A percentile compares a stretch with the other conserved stretches of the same genome.
These are phyloP conservation scores for Pleurotus tuber-regium DNA, from an alignment of 768 basidiomycete species.

Conservation along the genomic window DNA sequence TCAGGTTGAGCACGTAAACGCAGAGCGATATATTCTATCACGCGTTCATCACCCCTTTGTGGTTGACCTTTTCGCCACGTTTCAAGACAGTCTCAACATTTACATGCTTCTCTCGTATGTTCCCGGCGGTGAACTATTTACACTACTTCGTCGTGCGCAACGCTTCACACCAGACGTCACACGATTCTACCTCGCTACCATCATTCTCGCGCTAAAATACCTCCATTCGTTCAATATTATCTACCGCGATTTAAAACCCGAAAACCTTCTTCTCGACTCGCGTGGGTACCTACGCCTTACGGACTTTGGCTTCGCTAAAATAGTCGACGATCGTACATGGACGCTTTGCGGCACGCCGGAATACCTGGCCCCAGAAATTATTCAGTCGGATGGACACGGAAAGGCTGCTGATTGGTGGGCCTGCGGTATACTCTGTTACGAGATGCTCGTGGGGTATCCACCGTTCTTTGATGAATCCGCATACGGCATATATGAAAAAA, in stretches of 20 bases:
- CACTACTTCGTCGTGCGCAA: conserved; percentile 90
- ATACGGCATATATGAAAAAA: conserved; percentile 98
- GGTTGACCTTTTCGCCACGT: conserved; percentile 93
- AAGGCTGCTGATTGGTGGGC: conserved; percentile 99
- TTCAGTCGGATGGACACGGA: conserved; percentile 95
- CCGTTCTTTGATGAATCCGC: conserved; percentile 99
- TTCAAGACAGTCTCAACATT: conserved; percentile 94
- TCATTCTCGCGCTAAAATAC: conserved; percentile 92
- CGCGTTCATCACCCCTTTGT: conserved; percentile 93
- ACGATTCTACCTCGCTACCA: conserved; percentile 95
- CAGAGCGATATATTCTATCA: conserved; percentile 91
- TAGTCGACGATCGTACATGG: conserved; percentile 97
- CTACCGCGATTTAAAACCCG: conserved; percentile 97
- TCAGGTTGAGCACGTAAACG: conserved; percentile 97
- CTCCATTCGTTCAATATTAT: conserved; percentile 96
- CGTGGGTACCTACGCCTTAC: conserved; percentile 93
- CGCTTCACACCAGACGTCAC: conserved; percentile 97
- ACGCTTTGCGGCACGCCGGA: conserved; percentile 96
- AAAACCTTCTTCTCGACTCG: conserved; percentile 94
- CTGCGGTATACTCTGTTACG: conserved; percentile 93
- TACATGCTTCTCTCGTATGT: conserved; percentile 98
- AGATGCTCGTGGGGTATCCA: conserved; percentile 98
- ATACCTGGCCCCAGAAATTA: conserved; percentile 98
- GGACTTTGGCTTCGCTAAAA: conserved; percentile 98
- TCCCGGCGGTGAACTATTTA: conserved; percentile 97